A percentile compares a stretch with the other conserved stretches of the same genome.
Evolutionary conservation across 2,329 filamentous ascomycete species (phyloP).

Genomic region (Aspergillus latus): DNA sequence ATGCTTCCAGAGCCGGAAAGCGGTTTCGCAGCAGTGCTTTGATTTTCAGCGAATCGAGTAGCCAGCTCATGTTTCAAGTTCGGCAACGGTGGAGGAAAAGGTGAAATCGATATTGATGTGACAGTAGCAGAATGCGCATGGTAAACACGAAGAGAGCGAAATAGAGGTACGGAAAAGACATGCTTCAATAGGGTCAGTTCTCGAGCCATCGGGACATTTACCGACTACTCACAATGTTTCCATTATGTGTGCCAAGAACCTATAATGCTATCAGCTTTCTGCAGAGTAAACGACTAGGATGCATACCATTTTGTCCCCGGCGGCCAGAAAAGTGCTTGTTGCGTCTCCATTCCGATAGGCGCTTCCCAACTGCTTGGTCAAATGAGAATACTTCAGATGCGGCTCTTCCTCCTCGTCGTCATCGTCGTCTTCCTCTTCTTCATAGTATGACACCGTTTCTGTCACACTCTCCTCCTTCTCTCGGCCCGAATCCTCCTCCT

Average conservation of each 20-base stretch:
- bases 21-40: constrained; percentile 23
- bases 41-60: constrained; percentile 34
- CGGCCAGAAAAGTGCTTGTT: constrained; percentile 84
- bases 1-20: constrained; percentile 33
- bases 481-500: constrained; percentile 20
- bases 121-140: constrained; percentile 91
- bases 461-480: constrained; percentile 25
- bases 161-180: constrained; percentile 77
- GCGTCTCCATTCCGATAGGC: constrained; percentile 95
- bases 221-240: constrained; percentile 73
- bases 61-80: constrained; percentile 40
- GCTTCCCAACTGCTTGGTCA: constrained; percentile 75
- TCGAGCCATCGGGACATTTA: background rate
- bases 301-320: constrained; percentile 92
- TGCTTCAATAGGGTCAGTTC: constrained; percentile 57
- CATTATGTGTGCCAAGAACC: constrained; percentile 93
- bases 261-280: constrained; percentile 46
- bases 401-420: constrained; percentile 73
- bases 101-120: constrained; percentile 86
- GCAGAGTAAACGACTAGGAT: background rate
- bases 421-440: constrained; percentile 25
- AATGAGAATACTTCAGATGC: constrained; percentile 83
- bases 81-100: constrained; percentile 66
- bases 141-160: constrained; percentile 80
- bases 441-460: constrained; percentile 41